A percentile compares a stretch with the other conserved stretches of the same genome.
phyloP scores from a whole-genome alignment of 108 stramenopile species.

The Cyclotella baltica region DNA sequence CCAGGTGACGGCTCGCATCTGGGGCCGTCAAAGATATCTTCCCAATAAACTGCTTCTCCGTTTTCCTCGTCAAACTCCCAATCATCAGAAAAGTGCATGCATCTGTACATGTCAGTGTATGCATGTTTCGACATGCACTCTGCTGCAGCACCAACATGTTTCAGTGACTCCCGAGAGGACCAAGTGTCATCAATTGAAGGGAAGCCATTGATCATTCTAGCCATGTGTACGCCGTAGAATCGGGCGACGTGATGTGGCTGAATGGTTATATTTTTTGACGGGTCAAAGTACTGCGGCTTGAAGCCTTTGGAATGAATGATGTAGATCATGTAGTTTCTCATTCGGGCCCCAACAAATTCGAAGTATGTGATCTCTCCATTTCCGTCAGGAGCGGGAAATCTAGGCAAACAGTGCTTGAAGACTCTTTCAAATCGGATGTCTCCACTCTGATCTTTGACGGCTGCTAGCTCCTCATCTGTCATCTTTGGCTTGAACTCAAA shows the following conservation, averaged over 20 bases:
- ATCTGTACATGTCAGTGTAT: conserved; percentile 14
- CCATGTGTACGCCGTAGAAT: conserved; percentile 14
- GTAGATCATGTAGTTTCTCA: conserved; percentile 24
- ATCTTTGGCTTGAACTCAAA: not conserved
- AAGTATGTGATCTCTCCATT: not conserved
- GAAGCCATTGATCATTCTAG: not conserved
- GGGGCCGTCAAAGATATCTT: not conserved
- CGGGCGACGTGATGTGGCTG: conserved; percentile 2
- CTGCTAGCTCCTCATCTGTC: not conserved
- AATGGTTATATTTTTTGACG: not conserved
- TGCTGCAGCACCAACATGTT: not conserved
- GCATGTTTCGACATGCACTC: not conserved
- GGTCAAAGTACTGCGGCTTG: conserved; percentile 12
- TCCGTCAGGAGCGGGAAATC: conserved; percentile 1
- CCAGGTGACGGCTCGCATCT: conserved; percentile 5
- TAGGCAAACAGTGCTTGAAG: not conserved
- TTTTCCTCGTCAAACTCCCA: conserved; percentile 8
- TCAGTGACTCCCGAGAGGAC: not conserved
- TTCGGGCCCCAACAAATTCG: conserved; percentile 2
- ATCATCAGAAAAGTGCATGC: conserved; percentile 19
- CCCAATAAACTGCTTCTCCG: conserved; percentile 6
- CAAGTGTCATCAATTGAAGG: not conserved
- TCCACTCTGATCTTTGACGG: conserved; percentile 3
- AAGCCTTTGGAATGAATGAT: conserved; percentile 5
- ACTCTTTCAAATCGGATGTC: conserved; percentile 13